Percentiles rank a stretch among this genome's conserved stretches.
phyloP scores from a whole-genome alignment of 805 yeast species.

The Saccharomyces eubayanus region DNA sequence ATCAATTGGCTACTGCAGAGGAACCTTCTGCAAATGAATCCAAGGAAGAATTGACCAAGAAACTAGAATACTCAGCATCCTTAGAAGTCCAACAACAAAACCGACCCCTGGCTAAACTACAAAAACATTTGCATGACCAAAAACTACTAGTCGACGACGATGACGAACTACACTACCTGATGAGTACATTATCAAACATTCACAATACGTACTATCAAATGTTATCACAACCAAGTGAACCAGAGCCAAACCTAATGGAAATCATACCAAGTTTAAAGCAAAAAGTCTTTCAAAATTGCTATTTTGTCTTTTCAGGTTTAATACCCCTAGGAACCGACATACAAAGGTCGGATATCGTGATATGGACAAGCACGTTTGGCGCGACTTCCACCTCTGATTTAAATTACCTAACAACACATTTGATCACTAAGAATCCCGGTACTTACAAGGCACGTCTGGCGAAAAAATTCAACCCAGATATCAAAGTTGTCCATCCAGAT shows the following conservation, averaged over 20 bases:
- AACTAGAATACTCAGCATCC: conserved; percentile 56
- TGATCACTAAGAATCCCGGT: conserved; percentile 69
- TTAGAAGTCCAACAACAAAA: conserved; percentile 75
- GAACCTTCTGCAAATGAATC: conserved; percentile 27
- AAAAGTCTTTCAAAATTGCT: conserved; percentile 56
- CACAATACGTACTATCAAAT: conserved; percentile 59
- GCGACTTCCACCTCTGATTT: conserved; percentile 72
- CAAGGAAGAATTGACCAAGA: conserved; percentile 46
- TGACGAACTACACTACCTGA: conserved; percentile 58
- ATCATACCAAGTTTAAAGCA: conserved; percentile 63
- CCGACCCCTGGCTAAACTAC: conserved; percentile 77
- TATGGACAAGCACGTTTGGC: conserved; percentile 90
- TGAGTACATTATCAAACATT: conserved; percentile 51
- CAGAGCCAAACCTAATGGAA: conserved; percentile 32
- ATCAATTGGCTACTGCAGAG: conserved; percentile 25
- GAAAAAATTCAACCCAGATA: conserved; percentile 47
- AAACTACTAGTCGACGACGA: conserved; percentile 67
- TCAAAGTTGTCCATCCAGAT: conserved; percentile 78
- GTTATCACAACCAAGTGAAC: conserved; percentile 32
- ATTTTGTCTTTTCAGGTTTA: conserved; percentile 79
- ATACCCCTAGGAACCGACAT: conserved; percentile 73
- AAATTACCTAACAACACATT: conserved; percentile 71
- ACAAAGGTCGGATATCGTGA: conserved; percentile 75
- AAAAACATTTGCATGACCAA: conserved; percentile 53
- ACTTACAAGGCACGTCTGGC: conserved; percentile 85